Percentiles rank a stretch among this genome's conserved stretches.
Conservation (phyloP, 768 basidiomycete genomes). For the Psilocybe azurescens region DNA sequence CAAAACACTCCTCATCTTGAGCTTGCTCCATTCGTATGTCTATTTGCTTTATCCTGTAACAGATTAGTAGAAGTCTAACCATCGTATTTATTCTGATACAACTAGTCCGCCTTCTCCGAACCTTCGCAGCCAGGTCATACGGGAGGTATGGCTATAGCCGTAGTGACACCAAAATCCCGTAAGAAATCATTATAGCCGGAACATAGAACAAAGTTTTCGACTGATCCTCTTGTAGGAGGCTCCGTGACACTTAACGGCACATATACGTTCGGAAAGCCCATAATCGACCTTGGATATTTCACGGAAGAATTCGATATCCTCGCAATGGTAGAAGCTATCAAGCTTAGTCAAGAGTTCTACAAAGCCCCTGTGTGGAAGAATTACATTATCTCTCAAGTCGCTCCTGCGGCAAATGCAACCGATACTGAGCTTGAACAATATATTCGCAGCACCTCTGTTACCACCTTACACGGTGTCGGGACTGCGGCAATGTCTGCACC, state of each 20-base stretch:
- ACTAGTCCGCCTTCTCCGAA: background rate
- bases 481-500: background rate
- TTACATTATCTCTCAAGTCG: background rate
- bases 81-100: too few relatives aligned
- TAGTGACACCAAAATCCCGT: slow-evolving; percentile 6
- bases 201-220: background rate
- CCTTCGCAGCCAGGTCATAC: background rate
- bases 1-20: slow-evolving; percentile 2
- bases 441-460: background rate
- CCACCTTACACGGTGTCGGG: background rate
- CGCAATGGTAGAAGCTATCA: slow-evolving; percentile 4
- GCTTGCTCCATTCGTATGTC: background rate
- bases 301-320: background rate
- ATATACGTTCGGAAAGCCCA: background rate
- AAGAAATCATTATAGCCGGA: background rate
- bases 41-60: too few relatives aligned
- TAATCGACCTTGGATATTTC: slow-evolving; percentile 3
- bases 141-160: background rate
- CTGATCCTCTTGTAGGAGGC: background rate
- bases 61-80: too few relatives aligned
- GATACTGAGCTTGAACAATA: slow-evolving; percentile 1
- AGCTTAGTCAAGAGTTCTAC: background rate
- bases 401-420: background rate
- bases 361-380: slow-evolving; percentile 1
- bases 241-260: background rate